Base-by-base conservation (phyloP, 345 rosid species). In the Rhizophora mangle region DNA sequence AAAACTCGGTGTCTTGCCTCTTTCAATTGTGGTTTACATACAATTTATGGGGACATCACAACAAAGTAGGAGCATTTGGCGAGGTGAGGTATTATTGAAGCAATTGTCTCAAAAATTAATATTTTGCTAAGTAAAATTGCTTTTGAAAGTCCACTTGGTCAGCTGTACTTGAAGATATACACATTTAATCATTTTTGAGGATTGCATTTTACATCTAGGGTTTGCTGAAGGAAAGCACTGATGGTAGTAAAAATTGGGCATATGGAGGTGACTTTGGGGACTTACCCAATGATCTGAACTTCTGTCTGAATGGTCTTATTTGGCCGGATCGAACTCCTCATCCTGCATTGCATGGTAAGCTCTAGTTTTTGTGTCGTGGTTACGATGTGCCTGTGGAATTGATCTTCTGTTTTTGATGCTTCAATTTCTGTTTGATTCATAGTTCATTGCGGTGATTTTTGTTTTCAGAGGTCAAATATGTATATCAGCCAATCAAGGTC, bases 231-330 rank as follows among this genome's bases (percentile, higher is more conserved):
- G 86, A 88, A 49, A 72, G 80, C 57, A 76, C 74, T 62, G 86
- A 83, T 79, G 96, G 97, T 60, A 68, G 51, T 60, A 92, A 92
- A 71, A 86, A 67, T 75, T 95, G 99, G 99, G 99, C 97, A 15
- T 95, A 95, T 88, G 99, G 99, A 74, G 99, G 99, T 56, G 93
- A 92, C 85, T 95, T 88, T 78, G 99, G 97, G 77, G 99, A 95
- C 74, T 73, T 76, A 56, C 97, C 99, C 62, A 95, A 95, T 82
- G 99, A 95, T 83, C 78, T 84, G 78, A 95, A 95, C 83, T 95
- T 95, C 79, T 92, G 99, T 81, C 77, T 95, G 80, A 83, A 92
- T 63, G 99, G 99, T 61, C 79, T 95, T 81, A 74, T 59, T 51
- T 95, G 99, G 99, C 99, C 99, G 15, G 96, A 95, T 82, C 81